Evolutionary conservation across 129 eudicot species (phyloP), one percentile per base, ranked within the genome.

Genomic region (Deinandra increscens): DNA sequence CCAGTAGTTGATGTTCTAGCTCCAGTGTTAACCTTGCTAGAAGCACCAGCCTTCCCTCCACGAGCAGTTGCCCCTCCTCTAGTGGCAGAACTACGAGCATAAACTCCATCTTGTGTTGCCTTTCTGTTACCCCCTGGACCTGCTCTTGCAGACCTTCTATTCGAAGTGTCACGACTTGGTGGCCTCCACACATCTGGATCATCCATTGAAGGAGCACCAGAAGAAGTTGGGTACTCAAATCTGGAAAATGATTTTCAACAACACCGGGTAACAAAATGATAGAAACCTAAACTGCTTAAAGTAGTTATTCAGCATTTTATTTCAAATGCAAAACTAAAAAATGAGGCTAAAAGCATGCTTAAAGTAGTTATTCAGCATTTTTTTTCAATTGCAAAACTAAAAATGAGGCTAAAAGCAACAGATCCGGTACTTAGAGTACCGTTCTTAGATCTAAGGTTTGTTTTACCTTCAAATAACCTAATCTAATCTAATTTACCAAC

Each of bases 181-280:
- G 99, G 99, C 71, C 99, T 89, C 99, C 99, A 94, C 53, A 94
- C 90, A 75, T 94, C 99, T 56, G 97, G 99, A 70, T 94, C 99
- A 66, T 94, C 99, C 88, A 89, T 81, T 0, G 88, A 66, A 74
- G 79, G 76, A 69, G 80, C 86, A 66, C 87, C 82, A 4, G 99
- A 89, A 14, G 99, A 87, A 34, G 96, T 85, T 1, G 99, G 99
- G 66, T 94, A 94, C 80, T 94, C 97, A 46, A 39, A 59, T 42
- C 72, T 64, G 3, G 50, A 73, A 15, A 7, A 34, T 48, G 61
- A 42, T 11, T 43, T 39, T 45, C 72, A 55, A 36, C 37, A 49
- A 44, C 5, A 29, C 9, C 71, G 14, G 29, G 42, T 26, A 66
- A 66, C 5, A 14, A 64, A 22, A 20, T 44, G 36, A 19, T 12